Conservation (phyloP, 768 basidiomycete genomes). For the Postia placenta region DNA sequence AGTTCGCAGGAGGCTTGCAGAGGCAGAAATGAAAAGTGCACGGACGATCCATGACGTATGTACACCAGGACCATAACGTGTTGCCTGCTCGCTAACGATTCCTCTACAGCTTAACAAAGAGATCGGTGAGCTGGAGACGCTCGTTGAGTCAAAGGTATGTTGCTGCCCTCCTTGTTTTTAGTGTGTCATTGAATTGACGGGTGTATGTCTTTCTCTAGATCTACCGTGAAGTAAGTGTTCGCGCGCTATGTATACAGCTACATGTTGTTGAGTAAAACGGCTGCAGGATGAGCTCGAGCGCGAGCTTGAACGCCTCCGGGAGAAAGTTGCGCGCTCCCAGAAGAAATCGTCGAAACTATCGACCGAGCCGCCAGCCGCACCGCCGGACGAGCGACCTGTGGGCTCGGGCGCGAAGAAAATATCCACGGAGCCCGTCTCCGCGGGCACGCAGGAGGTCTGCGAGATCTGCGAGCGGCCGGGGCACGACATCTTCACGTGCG, state of each 20-base stretch:
- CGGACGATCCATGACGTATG: conserved; percentile 62
- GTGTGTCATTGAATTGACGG: too few species aligned
- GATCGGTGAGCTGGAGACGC: conserved; percentile 83
- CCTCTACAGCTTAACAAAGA: conserved; percentile 74
- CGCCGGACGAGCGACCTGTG: conserved; percentile 15
- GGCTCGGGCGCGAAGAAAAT: conserved; percentile 12
- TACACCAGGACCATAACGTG: conserved; percentile 8
- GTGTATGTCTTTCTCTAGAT: too few species aligned
- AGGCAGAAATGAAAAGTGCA: conserved; percentile 71
- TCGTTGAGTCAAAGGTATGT: conserved; percentile 89
- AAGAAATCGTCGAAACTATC: conserved; percentile 55
- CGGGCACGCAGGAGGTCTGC: conserved; percentile 45
- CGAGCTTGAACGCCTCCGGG: conserved; percentile 72
- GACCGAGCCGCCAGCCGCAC: conserved; percentile 24
- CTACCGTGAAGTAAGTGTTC: conserved; percentile 64
- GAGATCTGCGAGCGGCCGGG: conserved; percentile 84
- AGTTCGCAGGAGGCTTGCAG: conserved; percentile 60
- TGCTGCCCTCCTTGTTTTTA: conserved; percentile 1
- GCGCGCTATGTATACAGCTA: too few species aligned
- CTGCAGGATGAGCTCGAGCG: conserved; percentile 79
- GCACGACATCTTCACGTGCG: conserved; percentile 84
- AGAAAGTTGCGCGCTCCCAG: conserved; percentile 53
- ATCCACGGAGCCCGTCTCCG: conserved; percentile 6
- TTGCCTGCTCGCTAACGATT: conserved; percentile 5
- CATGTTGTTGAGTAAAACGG: not conserved